Conservation (phyloP, 2,329 filamentous ascomycete genomes). For the Fusarium compactum region DNA sequence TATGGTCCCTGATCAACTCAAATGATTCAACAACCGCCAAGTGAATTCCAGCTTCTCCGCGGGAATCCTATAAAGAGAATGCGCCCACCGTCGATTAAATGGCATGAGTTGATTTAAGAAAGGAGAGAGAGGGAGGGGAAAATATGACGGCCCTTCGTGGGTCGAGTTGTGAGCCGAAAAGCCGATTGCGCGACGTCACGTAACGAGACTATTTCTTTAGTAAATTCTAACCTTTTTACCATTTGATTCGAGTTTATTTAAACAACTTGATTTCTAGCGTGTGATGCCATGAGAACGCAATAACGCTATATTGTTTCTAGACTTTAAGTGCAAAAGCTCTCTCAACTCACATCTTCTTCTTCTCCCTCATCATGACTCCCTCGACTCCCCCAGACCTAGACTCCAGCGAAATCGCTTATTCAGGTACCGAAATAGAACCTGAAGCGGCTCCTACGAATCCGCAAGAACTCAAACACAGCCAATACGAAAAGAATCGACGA, state of each 20-base stretch:
- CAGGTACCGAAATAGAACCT: slow-evolving; percentile 7
- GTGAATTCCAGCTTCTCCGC: slow-evolving; percentile 20
- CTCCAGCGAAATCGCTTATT: slow-evolving; percentile 19
- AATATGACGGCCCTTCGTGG: slow-evolving; percentile 20
- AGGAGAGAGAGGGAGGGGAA: neutral
- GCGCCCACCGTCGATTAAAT: neutral
- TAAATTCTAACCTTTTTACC: neutral
- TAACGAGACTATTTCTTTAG: neutral
- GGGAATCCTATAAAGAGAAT: slow-evolving; percentile 15
- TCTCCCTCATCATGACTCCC: slow-evolving; percentile 9
- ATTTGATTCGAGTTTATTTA: neutral
- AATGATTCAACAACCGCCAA: slow-evolving; percentile 12
- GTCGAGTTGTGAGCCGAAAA: slow-evolving; percentile 19
- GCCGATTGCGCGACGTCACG: slow-evolving; percentile 26
- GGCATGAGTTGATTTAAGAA: neutral
- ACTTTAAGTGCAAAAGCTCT: neutral
- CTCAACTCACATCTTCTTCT: neutral
- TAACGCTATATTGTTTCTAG: neutral
- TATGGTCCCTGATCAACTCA: slow-evolving; percentile 3
- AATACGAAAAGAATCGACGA: neutral
- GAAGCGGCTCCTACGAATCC: neutral
- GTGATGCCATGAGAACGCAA: neutral
- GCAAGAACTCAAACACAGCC: neutral
- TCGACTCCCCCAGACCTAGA: slow-evolving; percentile 1
- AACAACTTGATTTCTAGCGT: neutral